Conservation (phyloP, 2,329 filamentous ascomycete species). For the Didymella pinodella region DNA sequence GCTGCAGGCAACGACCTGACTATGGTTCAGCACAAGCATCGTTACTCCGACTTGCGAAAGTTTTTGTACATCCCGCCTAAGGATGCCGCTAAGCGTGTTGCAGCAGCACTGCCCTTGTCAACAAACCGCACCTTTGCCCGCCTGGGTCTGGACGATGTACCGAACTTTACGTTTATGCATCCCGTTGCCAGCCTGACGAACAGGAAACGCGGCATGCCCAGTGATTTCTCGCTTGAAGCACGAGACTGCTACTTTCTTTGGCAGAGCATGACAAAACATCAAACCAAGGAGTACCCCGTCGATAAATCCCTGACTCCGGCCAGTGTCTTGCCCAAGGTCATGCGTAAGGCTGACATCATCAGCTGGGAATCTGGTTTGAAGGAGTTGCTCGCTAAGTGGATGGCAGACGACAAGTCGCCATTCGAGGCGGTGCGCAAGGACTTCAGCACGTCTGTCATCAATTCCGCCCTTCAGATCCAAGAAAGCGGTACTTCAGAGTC, state of each 20-base stretch:
- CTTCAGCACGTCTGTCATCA: slow-evolving; percentile 35
- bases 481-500: slow-evolving; percentile 16
- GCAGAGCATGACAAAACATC: slow-evolving; percentile 67
- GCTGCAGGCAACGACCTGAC: slow-evolving; percentile 69
- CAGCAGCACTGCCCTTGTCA: slow-evolving; percentile 61
- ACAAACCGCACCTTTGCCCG: slow-evolving; percentile 46
- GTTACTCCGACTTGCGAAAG: slow-evolving; percentile 82
- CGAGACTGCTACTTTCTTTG: slow-evolving; percentile 74
- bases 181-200: slow-evolving; percentile 71
- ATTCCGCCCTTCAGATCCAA: slow-evolving; percentile 15
- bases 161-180: slow-evolving; percentile 68
- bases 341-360: slow-evolving; percentile 71
- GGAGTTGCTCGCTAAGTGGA: slow-evolving; percentile 65
- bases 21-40: slow-evolving; percentile 72
- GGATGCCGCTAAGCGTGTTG: slow-evolving; percentile 48
- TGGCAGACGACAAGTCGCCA: slow-evolving; percentile 62
- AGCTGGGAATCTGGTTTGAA: slow-evolving; percentile 72
- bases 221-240: slow-evolving; percentile 74
- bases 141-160: slow-evolving; percentile 58
- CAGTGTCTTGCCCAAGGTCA: slow-evolving; percentile 59
- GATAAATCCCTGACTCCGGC: slow-evolving; percentile 60
- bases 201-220: slow-evolving; percentile 67
- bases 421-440: slow-evolving; percentile 62
- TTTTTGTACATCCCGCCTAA: slow-evolving; percentile 67
- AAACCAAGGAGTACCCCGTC: slow-evolving; percentile 62